Evolutionary conservation across 805 yeast genomes (phyloP).

Genomic region (Candida silvatica): DNA sequence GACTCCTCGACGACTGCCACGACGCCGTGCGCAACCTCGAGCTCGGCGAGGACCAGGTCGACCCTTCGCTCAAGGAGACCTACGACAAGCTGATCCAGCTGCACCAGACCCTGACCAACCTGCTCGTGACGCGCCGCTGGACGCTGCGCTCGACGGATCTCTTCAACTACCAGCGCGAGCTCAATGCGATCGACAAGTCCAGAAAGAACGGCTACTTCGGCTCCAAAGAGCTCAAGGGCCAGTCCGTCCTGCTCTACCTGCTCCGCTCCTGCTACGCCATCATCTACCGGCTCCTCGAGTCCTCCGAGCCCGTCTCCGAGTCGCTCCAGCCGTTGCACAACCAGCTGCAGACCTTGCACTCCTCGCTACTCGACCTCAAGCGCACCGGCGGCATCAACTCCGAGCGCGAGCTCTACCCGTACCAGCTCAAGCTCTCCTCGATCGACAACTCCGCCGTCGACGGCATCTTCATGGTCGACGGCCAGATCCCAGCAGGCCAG

Average conservation of each 20-base stretch:
- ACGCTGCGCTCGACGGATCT: conserved; percentile 94
- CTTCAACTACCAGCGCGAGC: conserved; percentile 67
- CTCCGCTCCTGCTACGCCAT: conserved; percentile 87
- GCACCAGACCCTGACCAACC: conserved; percentile 69
- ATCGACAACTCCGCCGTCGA: conserved; percentile 81
- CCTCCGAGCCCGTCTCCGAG: conserved; percentile 93
- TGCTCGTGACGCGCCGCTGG: conserved; percentile 93
- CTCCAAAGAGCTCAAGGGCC: conserved; percentile 38
- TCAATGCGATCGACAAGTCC: conserved; percentile 65
- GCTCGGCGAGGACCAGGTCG: conserved; percentile 37
- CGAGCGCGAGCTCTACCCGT: conserved; percentile 88
- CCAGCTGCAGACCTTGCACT: conserved; percentile 83
- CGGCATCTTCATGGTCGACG: conserved; percentile 86
- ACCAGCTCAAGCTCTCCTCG: conserved; percentile 87
- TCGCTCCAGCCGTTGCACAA: conserved; percentile 90
- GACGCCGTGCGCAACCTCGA: conserved; percentile 61
- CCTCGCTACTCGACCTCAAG: conserved; percentile 83
- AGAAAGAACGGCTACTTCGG: conserved; percentile 50
- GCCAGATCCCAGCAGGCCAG: conserved; percentile 95
- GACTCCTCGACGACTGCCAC: conserved; percentile 77
- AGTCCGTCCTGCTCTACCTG: conserved; percentile 59
- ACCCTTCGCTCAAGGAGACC: conserved; percentile 44
- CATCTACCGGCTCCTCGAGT: conserved; percentile 80
- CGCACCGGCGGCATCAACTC: conserved; percentile 88
- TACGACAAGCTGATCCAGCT: conserved; percentile 58